Evolutionary conservation across 257 asterid species (phyloP).

Genomic region (Solanum dulcamara): DNA sequence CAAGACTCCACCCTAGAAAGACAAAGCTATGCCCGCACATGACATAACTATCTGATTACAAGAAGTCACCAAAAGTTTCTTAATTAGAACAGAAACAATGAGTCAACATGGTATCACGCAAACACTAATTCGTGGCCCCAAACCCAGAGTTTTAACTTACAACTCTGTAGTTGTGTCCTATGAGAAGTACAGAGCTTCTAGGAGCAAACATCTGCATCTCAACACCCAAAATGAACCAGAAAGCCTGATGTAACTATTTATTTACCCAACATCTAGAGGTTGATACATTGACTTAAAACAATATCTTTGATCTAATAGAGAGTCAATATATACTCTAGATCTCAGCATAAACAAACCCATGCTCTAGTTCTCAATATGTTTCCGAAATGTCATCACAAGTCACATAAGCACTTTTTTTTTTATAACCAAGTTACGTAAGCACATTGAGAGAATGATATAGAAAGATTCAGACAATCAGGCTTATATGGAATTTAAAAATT

Average conservation of each 20-base stretch:
- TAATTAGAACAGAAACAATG: background rate
- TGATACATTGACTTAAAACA: background rate
- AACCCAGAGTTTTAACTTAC: background rate
- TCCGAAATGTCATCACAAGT: background rate
- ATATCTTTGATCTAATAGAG: background rate
- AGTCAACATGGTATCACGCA: background rate
- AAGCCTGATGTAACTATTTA: background rate
- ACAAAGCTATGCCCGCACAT: background rate
- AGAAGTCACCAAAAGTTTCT: background rate
- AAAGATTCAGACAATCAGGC: background rate
- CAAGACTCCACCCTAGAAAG: background rate
- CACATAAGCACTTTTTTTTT: background rate
- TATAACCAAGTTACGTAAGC: background rate
- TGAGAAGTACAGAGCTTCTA: background rate
- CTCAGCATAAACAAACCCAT: background rate
- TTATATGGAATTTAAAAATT: background rate
- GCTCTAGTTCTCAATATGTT: background rate
- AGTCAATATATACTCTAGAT: background rate
- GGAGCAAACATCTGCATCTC: background rate
- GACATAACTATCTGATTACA: background rate
- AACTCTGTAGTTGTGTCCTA: background rate
- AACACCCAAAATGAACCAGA: background rate
- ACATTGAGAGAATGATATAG: background rate
- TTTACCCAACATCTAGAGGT: background rate
- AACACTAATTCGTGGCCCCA: background rate